These are phyloP conservation scores for Euphorbia peplus DNA, from an alignment of 345 rosid species.

Conservation along the genomic window DNA sequence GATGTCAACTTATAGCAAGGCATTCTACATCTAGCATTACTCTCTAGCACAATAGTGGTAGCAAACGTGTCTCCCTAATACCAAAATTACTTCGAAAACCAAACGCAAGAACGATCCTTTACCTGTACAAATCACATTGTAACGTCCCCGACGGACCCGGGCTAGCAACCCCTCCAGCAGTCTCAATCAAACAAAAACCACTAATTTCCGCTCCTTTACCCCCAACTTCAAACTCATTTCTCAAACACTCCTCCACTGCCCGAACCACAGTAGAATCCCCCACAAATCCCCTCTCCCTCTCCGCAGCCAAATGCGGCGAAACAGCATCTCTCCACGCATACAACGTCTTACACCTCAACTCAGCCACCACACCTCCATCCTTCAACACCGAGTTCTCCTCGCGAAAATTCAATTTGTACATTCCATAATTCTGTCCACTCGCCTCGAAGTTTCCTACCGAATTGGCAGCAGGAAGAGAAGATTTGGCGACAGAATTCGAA, in stretches of 20 bases:
- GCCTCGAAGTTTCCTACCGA: slow-evolving; percentile 17
- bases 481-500: slow-evolving; percentile 55
- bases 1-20: too few species aligned
- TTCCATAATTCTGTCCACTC: slow-evolving; percentile 18
- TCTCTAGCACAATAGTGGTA: not conserved
- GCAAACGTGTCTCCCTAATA: not conserved
- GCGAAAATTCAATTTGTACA: slow-evolving; percentile 44
- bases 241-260: slow-evolving; percentile 47
- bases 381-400: slow-evolving; percentile 39
- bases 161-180: slow-evolving; percentile 96
- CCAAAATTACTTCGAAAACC: not conserved
- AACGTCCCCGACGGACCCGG: slow-evolving; percentile 89
- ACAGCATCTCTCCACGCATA: slow-evolving; percentile 84
- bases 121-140: slow-evolving; percentile 91
- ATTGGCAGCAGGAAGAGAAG: slow-evolving; percentile 55
- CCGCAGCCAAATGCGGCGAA: slow-evolving; percentile 87
- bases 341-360: slow-evolving; percentile 61
- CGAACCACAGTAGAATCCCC: slow-evolving; percentile 46
- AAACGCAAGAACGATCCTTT: slow-evolving; percentile 1
- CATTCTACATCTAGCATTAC: not conserved
- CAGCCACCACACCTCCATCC: slow-evolving; percentile 31
- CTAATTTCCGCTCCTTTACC: slow-evolving; percentile 21
- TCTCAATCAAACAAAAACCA: slow-evolving; percentile 68
- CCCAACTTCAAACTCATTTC: slow-evolving; percentile 35
- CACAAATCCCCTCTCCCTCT: slow-evolving; percentile 55